Base-by-base conservation (phyloP, 73 alveolate species). In the Urostyla sp. region DNA sequence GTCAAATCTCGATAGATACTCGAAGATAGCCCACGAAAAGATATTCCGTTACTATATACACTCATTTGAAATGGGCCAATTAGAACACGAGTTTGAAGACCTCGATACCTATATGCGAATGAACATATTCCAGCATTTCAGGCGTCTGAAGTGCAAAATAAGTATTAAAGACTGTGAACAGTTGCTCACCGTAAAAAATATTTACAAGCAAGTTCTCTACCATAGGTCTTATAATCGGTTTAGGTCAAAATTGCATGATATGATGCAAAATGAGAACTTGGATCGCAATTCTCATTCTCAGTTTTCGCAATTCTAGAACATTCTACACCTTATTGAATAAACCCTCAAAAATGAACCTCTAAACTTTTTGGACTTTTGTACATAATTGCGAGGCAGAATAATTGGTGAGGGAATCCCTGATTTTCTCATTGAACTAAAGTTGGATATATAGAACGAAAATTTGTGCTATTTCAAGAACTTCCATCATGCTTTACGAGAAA, bases 401-500 rank as follows among this genome's bases (percentile, higher is more conserved):
- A 26, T 81, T 1, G 91, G 91, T 5, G 91, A 67, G 43, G 72
- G 69, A 10, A 36, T 67, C n/a, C 31, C 38, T 23, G 74, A 51
- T 16, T 73, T 73, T 73, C 38, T 73, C 11, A 73, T 49, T 5
- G 85, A 73, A 15, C 43, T 73, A 34, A 50, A 80, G 37, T 48
- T 43, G 1, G 91, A 56, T 26, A 51, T 81, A 13, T 35, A 56
- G 8, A 52, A 57, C 16, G 79, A 81, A 54, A 49, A 54, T 7
- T 32, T 31, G 13, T 54, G 88, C 36, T 84, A 50, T 56, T 84
- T 84, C 63, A 57, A 84, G 72, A 44, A 83, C 31, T 84, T 84
- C 59, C 87, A 84, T 54, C 85, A 84, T 54, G 85, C 92, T 4
- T 55, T 84, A 0, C 26, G 85, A 59, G 92, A 84, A 49, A 84